These are phyloP conservation scores for Cynanchum wilfordii DNA, from an alignment of 257 asterid species.

Conservation along the genomic window DNA sequence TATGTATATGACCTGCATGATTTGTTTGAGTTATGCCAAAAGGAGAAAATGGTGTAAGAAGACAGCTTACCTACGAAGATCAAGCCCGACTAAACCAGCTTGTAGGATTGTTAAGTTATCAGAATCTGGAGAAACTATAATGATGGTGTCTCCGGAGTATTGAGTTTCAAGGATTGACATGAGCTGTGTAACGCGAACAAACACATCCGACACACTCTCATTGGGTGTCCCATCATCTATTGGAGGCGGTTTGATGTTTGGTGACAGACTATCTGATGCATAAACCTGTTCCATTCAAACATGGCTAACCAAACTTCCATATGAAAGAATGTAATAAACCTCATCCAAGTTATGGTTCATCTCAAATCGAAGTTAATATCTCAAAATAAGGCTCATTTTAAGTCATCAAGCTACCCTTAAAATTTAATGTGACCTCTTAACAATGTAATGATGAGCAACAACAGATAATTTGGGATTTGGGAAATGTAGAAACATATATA, in stretches of 20 bases:
- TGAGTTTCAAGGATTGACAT: constrained; percentile 96
- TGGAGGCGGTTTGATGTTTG: constrained; percentile 80
- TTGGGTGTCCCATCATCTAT: constrained; percentile 84
- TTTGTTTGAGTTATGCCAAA: not conserved
- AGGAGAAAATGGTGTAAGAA: not conserved
- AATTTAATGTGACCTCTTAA: not conserved
- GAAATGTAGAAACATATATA: not conserved
- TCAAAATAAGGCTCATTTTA: not conserved
- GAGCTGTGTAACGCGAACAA: constrained; percentile 90
- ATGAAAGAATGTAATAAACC: not conserved
- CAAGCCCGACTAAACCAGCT: constrained; percentile 84
- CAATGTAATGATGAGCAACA: not conserved
- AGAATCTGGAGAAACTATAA: constrained; percentile 88
- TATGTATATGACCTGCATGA: not conserved
- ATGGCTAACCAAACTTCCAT: too few relatives aligned
- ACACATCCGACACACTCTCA: constrained; percentile 83
- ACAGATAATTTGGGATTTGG: not conserved
- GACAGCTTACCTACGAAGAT: constrained; percentile 59
- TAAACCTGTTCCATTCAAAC: constrained; percentile 59
- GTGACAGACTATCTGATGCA: constrained; percentile 70
- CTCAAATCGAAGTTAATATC: not conserved
- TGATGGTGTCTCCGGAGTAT: constrained; percentile 64
- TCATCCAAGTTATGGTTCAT: not conserved
- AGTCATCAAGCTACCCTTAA: not conserved
- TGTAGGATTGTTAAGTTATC: constrained; percentile 75